Conservation (phyloP, 2,329 filamentous ascomycete genomes). For the Aspergillus brasiliensis region DNA sequence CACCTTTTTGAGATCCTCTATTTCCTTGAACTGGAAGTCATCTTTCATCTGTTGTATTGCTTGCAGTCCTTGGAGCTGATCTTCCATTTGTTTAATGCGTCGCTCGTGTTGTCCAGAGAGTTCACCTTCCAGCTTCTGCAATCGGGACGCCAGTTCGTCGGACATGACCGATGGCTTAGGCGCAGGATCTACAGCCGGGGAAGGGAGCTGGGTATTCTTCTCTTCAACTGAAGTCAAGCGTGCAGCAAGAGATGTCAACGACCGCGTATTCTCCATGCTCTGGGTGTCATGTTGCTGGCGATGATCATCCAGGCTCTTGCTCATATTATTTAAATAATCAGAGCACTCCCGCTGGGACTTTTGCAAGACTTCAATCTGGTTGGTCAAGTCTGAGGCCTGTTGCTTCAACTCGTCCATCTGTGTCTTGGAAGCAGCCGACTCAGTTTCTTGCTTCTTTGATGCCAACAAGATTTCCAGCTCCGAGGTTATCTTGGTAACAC, state of each 20-base stretch:
- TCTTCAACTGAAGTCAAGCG: background rate
- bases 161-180: background rate
- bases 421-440: background rate
- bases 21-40: conserved; percentile 20
- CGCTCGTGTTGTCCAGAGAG: background rate
- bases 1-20: conserved; percentile 20
- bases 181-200: background rate
- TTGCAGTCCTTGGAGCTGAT: conserved; percentile 13
- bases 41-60: conserved; percentile 25
- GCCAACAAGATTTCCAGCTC: conserved; percentile 2
- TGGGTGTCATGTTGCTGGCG: background rate
- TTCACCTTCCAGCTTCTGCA: conserved; percentile 2
- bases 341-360: background rate
- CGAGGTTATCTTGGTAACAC: background rate
- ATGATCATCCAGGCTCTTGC: background rate
- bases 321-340: background rate
- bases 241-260: background rate
- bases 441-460: conserved; percentile 2
- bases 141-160: background rate
- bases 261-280: background rate
- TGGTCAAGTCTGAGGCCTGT: background rate
- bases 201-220: background rate
- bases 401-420: background rate
- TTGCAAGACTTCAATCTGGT: background rate
- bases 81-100: conserved; percentile 5